Base-by-base conservation (phyloP, 768 basidiomycete genomes). In the Scleroderma citrinum region DNA sequence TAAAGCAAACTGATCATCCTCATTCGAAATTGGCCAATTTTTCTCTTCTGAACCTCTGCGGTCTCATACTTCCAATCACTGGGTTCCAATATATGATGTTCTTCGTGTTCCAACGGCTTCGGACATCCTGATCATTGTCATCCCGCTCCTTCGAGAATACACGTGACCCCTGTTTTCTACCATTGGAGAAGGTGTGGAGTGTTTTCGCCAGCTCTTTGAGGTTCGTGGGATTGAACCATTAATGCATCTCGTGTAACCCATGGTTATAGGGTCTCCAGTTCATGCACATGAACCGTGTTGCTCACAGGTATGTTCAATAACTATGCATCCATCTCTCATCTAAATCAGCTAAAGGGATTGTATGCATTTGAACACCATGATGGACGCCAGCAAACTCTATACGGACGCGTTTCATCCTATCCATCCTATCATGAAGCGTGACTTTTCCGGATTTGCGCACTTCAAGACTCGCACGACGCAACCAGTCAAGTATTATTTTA, bases 101-200 rank as follows among this genome's bases (percentile, higher is more conserved):
- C 13, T 69, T 1, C 7, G 36, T 14, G 38, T 65, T 35, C 56
- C 56, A 6, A 44, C 42, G 14, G 48, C 50, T 0, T 44, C 48
- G 1, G 34, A 61, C 14, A 17, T 0, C 1, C 29, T 31, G 10
- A 59, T 65, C 2, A 42, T 70, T 2, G 59, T 68, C 2, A 73
- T 71, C 66, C 74, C 73, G 0, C 47, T 70, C 2, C 60, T 75
- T 16, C 61, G 63, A 40, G 21, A n/a, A 0, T 64, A 57, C 29
- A n/a, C 48, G 14, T 36, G 30, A 2, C 62, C 63, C 7, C 51
- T 32, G 1, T 70, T 71, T 44, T 57, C 62, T 37, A 67, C 61
- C 0, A 13, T 69, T 3, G 68, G 67, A 1, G 69, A 71, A 47
- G 63, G 35, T 1, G 54, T 69, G 1, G 66, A 66, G 24, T 69